Percentiles rank a stretch among this genome's conserved stretches.
phyloP scores from a whole-genome alignment of 2,329 filamentous ascomycete species.

The Calonectria crousiana region DNA sequence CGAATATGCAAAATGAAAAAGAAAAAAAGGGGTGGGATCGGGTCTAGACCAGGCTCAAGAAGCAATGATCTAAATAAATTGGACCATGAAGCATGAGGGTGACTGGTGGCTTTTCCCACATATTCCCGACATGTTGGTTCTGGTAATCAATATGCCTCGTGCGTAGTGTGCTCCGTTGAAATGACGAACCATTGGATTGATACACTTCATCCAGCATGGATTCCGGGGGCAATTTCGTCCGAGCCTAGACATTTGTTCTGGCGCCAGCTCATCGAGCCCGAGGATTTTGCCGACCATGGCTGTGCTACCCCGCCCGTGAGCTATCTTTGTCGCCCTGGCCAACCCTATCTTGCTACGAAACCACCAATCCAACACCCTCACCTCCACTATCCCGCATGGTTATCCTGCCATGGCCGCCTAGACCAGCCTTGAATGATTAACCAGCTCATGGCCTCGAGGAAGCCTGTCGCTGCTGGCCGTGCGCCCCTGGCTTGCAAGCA shows the following conservation, averaged over 20 bases:
- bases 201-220: not conserved
- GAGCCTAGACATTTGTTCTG: not conserved
- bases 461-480: not conserved
- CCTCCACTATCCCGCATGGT: not conserved
- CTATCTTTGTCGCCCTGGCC: not conserved
- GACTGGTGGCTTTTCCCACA: not conserved
- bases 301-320: not conserved
- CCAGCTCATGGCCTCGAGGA: not conserved
- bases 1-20: not conserved
- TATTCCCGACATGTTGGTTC: not conserved
- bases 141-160: not conserved
- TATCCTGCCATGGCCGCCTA: not conserved
- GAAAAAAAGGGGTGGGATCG: not conserved
- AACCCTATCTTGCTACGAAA: not conserved
- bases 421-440: not conserved
- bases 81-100: not conserved
- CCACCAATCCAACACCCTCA: not conserved
- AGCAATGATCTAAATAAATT: not conserved
- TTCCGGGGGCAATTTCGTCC: not conserved
- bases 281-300: not conserved
- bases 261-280: not conserved
- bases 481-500: not conserved
- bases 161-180: not conserved
- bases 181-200: not conserved
- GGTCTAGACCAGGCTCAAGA: not conserved